phyloP scores from a whole-genome alignment of 108 stramenopile genomes.

The Discostella pseudostelligera region DNA sequence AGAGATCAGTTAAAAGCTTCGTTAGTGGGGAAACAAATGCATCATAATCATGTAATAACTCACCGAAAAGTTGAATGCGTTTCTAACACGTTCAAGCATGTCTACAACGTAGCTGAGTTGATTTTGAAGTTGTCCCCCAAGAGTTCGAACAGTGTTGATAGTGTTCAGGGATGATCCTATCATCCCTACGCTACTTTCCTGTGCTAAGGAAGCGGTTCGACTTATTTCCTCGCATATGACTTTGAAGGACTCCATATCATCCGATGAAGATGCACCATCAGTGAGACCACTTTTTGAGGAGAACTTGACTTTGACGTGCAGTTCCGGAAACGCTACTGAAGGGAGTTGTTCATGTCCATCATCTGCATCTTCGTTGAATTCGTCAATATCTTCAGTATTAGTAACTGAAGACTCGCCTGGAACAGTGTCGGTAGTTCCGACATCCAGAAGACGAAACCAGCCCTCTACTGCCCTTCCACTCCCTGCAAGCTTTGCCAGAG shows the following conservation, averaged over 20 bases:
- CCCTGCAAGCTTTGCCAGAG: slow-evolving; percentile 57
- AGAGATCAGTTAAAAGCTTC: neutral
- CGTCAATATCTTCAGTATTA: slow-evolving; percentile 35
- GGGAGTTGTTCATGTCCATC: slow-evolving; percentile 6
- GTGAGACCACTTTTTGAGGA: slow-evolving; percentile 4
- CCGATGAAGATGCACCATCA: neutral
- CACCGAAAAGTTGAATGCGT: slow-evolving; percentile 81
- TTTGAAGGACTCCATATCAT: slow-evolving; percentile 33
- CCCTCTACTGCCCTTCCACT: slow-evolving; percentile 57
- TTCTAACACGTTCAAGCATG: slow-evolving; percentile 57
- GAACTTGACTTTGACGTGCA: slow-evolving; percentile 46
- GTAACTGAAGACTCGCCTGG: slow-evolving; percentile 35
- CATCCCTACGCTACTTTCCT: slow-evolving; percentile 58
- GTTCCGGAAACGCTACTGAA: slow-evolving; percentile 28
- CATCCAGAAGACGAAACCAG: slow-evolving; percentile 70
- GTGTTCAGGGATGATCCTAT: slow-evolving; percentile 74
- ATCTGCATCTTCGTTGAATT: slow-evolving; percentile 37
- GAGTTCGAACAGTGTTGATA: slow-evolving; percentile 67
- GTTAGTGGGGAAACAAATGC: neutral
- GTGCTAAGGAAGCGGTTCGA: slow-evolving; percentile 43
- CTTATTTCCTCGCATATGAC: slow-evolving; percentile 60
- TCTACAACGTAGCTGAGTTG: slow-evolving; percentile 65
- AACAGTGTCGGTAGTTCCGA: slow-evolving; percentile 51
- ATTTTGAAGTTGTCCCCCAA: slow-evolving; percentile 73
- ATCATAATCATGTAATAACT: slow-evolving; percentile 10